Evolutionary conservation across 805 yeast genomes (phyloP).

Genomic region (Candida nonsorbophila): DNA sequence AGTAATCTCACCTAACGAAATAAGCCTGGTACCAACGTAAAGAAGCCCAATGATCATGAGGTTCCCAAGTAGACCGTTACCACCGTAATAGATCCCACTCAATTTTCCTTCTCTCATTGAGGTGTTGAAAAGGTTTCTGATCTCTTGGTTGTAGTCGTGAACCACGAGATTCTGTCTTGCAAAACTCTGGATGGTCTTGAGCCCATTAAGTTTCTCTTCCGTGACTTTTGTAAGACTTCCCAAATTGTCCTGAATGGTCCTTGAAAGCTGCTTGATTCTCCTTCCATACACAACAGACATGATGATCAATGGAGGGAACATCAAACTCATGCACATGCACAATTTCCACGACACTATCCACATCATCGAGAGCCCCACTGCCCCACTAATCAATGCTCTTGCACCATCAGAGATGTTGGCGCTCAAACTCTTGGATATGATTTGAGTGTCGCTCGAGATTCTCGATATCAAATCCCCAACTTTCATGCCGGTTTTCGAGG

Average conservation of each 20-base stretch:
- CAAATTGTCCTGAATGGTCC: conserved; percentile 73
- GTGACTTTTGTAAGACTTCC: conserved; percentile 86
- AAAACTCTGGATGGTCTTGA: conserved; percentile 84
- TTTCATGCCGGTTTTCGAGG: conserved; percentile 42
- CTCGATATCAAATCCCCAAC: conserved; percentile 91
- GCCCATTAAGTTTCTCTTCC: conserved; percentile 84
- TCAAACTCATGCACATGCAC: conserved; percentile 71
- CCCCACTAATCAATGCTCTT: conserved; percentile 73
- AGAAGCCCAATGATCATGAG: conserved; percentile 70
- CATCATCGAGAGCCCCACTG: conserved; percentile 91
- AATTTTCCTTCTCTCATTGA: conserved; percentile 78
- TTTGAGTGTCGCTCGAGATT: conserved; percentile 80
- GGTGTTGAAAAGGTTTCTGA: conserved; percentile 56
- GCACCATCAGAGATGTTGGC: conserved; percentile 92
- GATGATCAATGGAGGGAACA: conserved; percentile 78
- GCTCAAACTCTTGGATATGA: conserved; percentile 80
- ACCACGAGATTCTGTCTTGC: conserved; percentile 81
- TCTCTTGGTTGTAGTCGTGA: conserved; percentile 65
- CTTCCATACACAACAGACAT: conserved; percentile 83
- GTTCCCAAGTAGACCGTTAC: conserved; percentile 83
- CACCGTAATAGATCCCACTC: conserved; percentile 70
- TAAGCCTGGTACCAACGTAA: conserved; percentile 78
- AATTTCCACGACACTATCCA: conserved; percentile 75
- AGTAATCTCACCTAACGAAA: conserved; percentile 66
- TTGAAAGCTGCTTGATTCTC: conserved; percentile 66